Evolutionary conservation across 2,329 filamentous ascomycete species (phyloP), one percentile per base, ranked within the genome.

Genomic region (Penicillium rolfsii): DNA sequence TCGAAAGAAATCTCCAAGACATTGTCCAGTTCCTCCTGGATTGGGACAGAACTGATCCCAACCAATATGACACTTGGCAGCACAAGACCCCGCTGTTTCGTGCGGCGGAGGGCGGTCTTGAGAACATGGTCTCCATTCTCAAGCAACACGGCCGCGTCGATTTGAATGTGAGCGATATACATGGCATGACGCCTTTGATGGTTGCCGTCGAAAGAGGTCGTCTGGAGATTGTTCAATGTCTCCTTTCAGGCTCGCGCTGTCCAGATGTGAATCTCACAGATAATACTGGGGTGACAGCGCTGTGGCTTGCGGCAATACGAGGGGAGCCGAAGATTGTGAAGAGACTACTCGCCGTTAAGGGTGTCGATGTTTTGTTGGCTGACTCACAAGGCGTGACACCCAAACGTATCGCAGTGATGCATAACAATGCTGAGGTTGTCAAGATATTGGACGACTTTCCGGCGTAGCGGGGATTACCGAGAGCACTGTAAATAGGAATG

Each of bases 31-130:
- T 55, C 12, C 40, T 69, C n/a, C 36, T 67, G 5, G 12, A 7
- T 5, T 69, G 67, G 67, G 57, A 61, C 6, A 63, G 57, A 35
- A 68, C 66, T 0, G 57, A 69, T 28, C 67, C 67, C 5, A 69
- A 69, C 48, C 43, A 68, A 19, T 56, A 64, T 11, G 65, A 67
- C 33, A 52, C 55, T n/a, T 69, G 67, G 67, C 60, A 60, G 50
- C 63, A 61, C 9, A 60, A 66, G 28, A 63, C 64, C 16, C 67
- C 67, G 11, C 48, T 69, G 43, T 65, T 69, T 43, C 56, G 57
- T 16, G 67, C 67, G 22, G 61, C 61, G 1, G 59, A 61, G 40
- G 26, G 57, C 19, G 66, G 66, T 0, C 52, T 57, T 1, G 48
- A 55, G n/a, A 52, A 59, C 2, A 64, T 67, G 14, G 65, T 69